Percentiles rank a stretch among this genome's conserved stretches.
Evolutionary conservation across 106 monocot genomes (phyloP).

Genomic region (Acorus calamus): DNA sequence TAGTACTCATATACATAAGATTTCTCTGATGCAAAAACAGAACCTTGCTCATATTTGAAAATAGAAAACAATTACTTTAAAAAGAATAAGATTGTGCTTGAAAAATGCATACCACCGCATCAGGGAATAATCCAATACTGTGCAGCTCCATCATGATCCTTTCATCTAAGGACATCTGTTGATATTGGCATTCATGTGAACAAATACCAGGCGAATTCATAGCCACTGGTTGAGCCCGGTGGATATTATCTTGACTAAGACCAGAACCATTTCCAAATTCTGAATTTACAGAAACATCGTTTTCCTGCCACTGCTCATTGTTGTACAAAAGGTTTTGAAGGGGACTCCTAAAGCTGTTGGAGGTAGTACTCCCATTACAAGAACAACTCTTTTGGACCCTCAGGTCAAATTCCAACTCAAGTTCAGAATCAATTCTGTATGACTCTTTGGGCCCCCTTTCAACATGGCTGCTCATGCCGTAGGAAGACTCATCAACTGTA

Average conservation of each 20-base stretch:
- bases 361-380: slow-evolving; percentile 42
- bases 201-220: slow-evolving; percentile 15
- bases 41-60: neutral
- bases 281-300: slow-evolving; percentile 8
- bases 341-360: slow-evolving; percentile 29
- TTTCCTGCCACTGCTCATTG: slow-evolving; percentile 29
- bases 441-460: slow-evolving; percentile 20
- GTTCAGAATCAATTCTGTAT: slow-evolving; percentile 12
- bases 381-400: slow-evolving; percentile 21
- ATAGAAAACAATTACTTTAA: neutral
- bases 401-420: slow-evolving; percentile 27
- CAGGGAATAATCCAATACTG: slow-evolving; percentile 66
- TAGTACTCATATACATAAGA: too few species aligned
- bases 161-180: slow-evolving; percentile 65
- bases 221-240: slow-evolving; percentile 2
- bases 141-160: slow-evolving; percentile 86
- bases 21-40: too few species aligned
- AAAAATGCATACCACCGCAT: slow-evolving; percentile 42
- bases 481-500: slow-evolving; percentile 23
- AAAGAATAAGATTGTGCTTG: neutral
- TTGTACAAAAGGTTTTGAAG: slow-evolving; percentile 17
- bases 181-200: slow-evolving; percentile 42
- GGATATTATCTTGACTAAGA: slow-evolving; percentile 12
- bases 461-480: slow-evolving; percentile 10
- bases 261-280: slow-evolving; percentile 13